Evolutionary conservation across 441 rosid genomes (phyloP).

Genomic region (Capsella rubella): DNA sequence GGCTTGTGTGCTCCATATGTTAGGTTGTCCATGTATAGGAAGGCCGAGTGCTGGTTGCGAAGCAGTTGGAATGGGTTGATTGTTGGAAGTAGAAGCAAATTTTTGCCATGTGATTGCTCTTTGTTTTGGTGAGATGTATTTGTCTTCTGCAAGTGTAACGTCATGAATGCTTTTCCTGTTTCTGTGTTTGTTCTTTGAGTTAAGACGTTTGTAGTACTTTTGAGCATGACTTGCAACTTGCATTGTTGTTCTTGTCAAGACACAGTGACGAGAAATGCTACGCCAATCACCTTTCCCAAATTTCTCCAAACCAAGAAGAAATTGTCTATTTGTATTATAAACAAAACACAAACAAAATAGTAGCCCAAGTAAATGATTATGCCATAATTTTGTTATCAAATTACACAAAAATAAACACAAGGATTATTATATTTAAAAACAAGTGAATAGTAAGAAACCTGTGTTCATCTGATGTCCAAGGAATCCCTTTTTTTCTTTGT

Average conservation of each 20-base stretch:
- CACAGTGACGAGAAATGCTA: conserved; percentile 85
- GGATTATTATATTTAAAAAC: neutral
- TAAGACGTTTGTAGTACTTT: conserved; percentile 76
- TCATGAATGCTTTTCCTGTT: conserved; percentile 41
- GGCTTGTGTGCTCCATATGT: neutral
- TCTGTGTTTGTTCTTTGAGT: conserved; percentile 63
- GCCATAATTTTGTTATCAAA: neutral
- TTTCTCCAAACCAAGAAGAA: conserved; percentile 65
- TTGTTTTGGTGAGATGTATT: conserved; percentile 37
- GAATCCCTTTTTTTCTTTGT: conserved; percentile 78
- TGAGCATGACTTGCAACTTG: conserved; percentile 98
- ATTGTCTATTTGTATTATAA: neutral
- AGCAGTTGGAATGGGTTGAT: neutral
- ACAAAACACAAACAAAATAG: neutral
- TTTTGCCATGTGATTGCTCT: no score
- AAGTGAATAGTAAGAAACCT: conserved; percentile 49
- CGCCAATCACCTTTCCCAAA: conserved; percentile 98
- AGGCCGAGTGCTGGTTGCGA: no score
- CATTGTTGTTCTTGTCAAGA: conserved; percentile 89
- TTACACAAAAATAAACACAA: neutral
- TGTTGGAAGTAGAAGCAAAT: no score
- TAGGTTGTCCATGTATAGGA: no score
- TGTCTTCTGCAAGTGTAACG: conserved; percentile 61
- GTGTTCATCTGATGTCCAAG: conserved; percentile 92
- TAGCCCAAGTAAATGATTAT: neutral